phyloP scores from a whole-genome alignment of 2,329 filamentous ascomycete genomes.

The Exophiala sp. region DNA sequence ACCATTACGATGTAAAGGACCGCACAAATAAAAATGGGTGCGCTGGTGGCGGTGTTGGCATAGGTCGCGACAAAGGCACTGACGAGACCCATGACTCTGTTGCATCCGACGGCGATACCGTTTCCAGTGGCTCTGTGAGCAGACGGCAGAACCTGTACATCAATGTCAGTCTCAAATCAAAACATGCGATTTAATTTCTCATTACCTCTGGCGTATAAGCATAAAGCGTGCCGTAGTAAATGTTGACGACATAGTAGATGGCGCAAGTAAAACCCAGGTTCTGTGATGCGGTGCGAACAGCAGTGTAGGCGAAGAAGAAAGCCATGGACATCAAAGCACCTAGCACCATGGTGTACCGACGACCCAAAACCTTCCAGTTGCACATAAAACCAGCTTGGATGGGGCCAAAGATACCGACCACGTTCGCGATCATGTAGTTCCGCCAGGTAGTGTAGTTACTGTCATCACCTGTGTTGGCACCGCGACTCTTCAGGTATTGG shows the following conservation, averaged over 20 bases:
- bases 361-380: slow-evolving; percentile 64
- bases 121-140: slow-evolving; percentile 73
- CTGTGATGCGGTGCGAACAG: slow-evolving; percentile 58
- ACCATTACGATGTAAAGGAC: slow-evolving; percentile 38
- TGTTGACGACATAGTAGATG: slow-evolving; percentile 66
- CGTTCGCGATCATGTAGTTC: slow-evolving; percentile 74
- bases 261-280: slow-evolving; percentile 67
- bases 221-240: slow-evolving; percentile 69
- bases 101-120: slow-evolving; percentile 66
- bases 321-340: slow-evolving; percentile 60
- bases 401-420: slow-evolving; percentile 69
- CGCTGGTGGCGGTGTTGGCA: slow-evolving; percentile 31
- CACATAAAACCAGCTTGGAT: slow-evolving; percentile 67
- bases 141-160: slow-evolving; percentile 41
- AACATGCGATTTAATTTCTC: slow-evolving; percentile 41
- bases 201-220: slow-evolving; percentile 70
- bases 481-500: slow-evolving; percentile 49
- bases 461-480: slow-evolving; percentile 67
- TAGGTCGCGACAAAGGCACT: slow-evolving; percentile 53
- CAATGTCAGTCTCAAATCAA: neutral
- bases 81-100: slow-evolving; percentile 71
- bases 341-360: slow-evolving; percentile 66
- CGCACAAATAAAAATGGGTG: slow-evolving; percentile 38
- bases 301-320: slow-evolving; percentile 74
- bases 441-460: slow-evolving; percentile 72